Evolutionary conservation across 1,139 yeast species (phyloP).

Genomic region (Candida buenavistaensis): DNA sequence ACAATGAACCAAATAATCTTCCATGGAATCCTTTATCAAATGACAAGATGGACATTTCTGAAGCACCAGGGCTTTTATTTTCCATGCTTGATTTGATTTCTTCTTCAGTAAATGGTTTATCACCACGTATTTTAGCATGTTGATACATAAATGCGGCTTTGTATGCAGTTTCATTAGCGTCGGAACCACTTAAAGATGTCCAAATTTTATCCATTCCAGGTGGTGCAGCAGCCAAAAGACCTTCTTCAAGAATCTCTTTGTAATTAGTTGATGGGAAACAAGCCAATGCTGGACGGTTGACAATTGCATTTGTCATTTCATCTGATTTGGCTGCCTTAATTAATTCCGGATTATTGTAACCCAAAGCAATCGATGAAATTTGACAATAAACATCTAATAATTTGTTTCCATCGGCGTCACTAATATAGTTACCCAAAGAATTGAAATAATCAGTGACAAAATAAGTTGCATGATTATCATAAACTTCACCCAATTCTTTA

Average conservation of each 20-base stretch:
- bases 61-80: slow-evolving; percentile 66
- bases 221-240: slow-evolving; percentile 68
- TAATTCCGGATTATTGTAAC: slow-evolving; percentile 74
- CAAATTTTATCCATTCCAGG: slow-evolving; percentile 64
- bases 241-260: slow-evolving; percentile 48
- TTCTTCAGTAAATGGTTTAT: slow-evolving; percentile 51
- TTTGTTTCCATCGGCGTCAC: slow-evolving; percentile 69
- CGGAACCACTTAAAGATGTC: slow-evolving; percentile 73
- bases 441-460: slow-evolving; percentile 66
- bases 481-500: slow-evolving; percentile 52
- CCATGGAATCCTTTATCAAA: slow-evolving; percentile 78
- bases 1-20: slow-evolving; percentile 69
- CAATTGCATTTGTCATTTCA: slow-evolving; percentile 65
- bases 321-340: slow-evolving; percentile 60
- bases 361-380: slow-evolving; percentile 72
- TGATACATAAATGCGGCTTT: slow-evolving; percentile 80
- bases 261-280: slow-evolving; percentile 68
- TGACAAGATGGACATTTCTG: slow-evolving; percentile 65
- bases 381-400: slow-evolving; percentile 69
- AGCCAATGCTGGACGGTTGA: slow-evolving; percentile 75
- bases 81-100: slow-evolving; percentile 65
- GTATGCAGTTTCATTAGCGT: slow-evolving; percentile 75
- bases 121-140: slow-evolving; percentile 59
- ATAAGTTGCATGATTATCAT: slow-evolving; percentile 69
- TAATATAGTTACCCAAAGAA: slow-evolving; percentile 68